These are phyloP conservation scores for Bipolaris victoriae DNA, from an alignment of 2,329 filamentous ascomycete genomes.

Conservation along the genomic window DNA sequence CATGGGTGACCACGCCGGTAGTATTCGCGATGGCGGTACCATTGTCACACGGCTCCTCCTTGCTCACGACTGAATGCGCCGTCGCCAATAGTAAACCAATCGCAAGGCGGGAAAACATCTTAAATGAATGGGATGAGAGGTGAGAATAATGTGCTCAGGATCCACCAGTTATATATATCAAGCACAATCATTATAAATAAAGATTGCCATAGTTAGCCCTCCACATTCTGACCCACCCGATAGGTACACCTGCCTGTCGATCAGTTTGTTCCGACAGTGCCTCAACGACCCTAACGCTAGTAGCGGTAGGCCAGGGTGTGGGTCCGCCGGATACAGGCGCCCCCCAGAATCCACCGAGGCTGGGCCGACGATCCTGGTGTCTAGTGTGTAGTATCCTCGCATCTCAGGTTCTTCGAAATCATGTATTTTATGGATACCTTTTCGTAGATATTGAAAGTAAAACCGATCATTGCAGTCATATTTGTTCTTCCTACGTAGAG, in stretches of 20 bases:
- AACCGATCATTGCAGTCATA: background rate
- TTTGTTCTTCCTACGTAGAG: background rate
- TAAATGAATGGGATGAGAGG: background rate
- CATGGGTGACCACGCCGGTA: slow-evolving; percentile 4
- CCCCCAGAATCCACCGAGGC: background rate
- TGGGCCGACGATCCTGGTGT: background rate
- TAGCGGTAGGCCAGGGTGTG: background rate
- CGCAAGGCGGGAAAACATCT: slow-evolving; percentile 1
- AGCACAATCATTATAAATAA: slow-evolving; percentile 1
- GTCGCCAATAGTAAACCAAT: slow-evolving; percentile 5
- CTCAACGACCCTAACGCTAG: slow-evolving; percentile 4
- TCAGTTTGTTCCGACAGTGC: slow-evolving; percentile 1
- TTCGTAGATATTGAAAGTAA: background rate
- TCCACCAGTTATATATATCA: background rate
- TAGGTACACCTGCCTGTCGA: background rate
- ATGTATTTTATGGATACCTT: background rate
- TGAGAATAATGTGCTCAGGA: background rate
- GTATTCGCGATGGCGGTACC: background rate
- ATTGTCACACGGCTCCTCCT: background rate
- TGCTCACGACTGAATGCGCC: background rate
- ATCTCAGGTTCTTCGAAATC: background rate
- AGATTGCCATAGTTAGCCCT: background rate
- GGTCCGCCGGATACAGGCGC: background rate
- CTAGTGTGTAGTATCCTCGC: background rate
- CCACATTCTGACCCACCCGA: background rate